Conservation (phyloP, 2,329 filamentous ascomycete species). For the Canariomyces notabilis region DNA sequence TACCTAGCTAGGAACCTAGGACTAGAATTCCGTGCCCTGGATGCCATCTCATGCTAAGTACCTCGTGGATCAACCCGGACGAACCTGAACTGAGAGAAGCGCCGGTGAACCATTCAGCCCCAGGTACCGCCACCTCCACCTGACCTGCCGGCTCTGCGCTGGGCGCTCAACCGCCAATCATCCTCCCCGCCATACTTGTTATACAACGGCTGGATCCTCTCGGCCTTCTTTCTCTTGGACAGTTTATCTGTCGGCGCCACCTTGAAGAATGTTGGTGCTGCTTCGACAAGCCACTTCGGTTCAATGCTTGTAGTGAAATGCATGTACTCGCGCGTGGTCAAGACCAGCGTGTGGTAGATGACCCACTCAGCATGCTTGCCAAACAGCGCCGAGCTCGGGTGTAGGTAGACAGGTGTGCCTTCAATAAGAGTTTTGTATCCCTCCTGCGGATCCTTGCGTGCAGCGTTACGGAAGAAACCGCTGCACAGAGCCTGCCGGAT, state of each 20-base stretch:
- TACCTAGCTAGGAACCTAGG: too few species aligned
- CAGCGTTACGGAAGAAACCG: constrained; percentile 93
- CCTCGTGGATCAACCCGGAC: too few species aligned
- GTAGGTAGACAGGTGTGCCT: constrained; percentile 89
- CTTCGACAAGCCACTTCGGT: constrained; percentile 89
- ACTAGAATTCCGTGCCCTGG: too few species aligned
- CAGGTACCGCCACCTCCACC: constrained; percentile 87
- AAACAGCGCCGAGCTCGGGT: constrained; percentile 86
- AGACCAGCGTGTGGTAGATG: constrained; percentile 83
- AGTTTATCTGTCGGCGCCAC: constrained; percentile 81
- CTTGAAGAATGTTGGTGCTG: constrained; percentile 98
- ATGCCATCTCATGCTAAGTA: too few species aligned
- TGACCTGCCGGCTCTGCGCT: constrained; percentile 76
- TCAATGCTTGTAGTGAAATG: constrained; percentile 89
- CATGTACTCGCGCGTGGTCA: constrained; percentile 98
- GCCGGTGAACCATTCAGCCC: constrained; percentile 58
- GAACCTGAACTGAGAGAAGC: too few species aligned
- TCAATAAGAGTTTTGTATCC: constrained; percentile 98
- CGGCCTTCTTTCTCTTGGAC: constrained; percentile 87
- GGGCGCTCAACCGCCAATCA: constrained; percentile 88
- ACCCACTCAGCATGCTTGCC: constrained; percentile 96
- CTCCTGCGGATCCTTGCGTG: constrained; percentile 91
- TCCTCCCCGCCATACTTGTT: constrained; percentile 90
- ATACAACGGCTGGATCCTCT: constrained; percentile 91
- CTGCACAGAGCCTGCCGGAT: constrained; percentile 85